Conservation (phyloP, 352 stramenopile species). For the Phytophthora pseudosyringae region DNA sequence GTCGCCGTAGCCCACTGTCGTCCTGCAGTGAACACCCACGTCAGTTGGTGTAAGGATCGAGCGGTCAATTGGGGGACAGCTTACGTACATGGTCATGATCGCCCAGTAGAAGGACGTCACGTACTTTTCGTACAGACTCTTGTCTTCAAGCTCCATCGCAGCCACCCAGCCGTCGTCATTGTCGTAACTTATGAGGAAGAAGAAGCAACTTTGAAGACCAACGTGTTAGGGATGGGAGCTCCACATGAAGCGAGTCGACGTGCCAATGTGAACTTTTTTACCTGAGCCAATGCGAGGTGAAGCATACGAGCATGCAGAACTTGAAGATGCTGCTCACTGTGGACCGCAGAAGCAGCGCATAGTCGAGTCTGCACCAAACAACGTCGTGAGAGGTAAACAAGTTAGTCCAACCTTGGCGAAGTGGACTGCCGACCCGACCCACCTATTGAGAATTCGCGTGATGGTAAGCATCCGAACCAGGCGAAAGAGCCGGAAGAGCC, state of each 20-base stretch:
- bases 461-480: conserved; percentile 78
- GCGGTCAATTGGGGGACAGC: too few species aligned
- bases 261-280: background rate
- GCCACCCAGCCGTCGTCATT: conserved; percentile 58
- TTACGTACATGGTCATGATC: conserved; percentile 77
- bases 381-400: background rate
- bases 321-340: conserved; percentile 83
- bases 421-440: background rate
- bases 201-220: conserved; percentile 50
- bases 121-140: conserved; percentile 61
- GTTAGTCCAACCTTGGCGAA: background rate
- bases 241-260: too few species aligned
- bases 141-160: conserved; percentile 39
- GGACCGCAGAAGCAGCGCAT: conserved; percentile 73
- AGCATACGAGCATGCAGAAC: conserved; percentile 80
- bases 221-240: background rate
- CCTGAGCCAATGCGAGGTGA: conserved; percentile 86
- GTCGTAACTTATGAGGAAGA: conserved; percentile 64
- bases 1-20: conserved; percentile 80
- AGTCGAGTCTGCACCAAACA: conserved; percentile 50
- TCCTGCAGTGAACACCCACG: conserved; percentile 34
- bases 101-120: conserved; percentile 75
- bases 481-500: conserved; percentile 66
- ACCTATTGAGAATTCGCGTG: conserved; percentile 71
- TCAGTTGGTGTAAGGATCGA: background rate